Conservation (phyloP, 2,329 filamentous ascomycete genomes). For the Fusarium pseudonygamai region DNA sequence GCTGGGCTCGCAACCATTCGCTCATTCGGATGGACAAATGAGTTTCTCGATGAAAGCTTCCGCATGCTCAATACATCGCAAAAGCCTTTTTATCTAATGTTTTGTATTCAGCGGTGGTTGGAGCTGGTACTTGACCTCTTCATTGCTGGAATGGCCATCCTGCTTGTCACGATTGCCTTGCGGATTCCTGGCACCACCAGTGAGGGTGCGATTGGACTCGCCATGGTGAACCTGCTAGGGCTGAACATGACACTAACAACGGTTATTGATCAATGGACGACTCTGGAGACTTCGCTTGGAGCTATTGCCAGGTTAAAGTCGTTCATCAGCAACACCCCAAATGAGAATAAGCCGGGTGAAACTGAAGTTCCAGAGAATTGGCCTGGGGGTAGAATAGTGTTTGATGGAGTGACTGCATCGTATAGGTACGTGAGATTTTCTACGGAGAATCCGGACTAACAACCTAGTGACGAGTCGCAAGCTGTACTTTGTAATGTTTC, state of each 20-base stretch:
- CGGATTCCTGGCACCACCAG: constrained; percentile 33
- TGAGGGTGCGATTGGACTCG: constrained; percentile 46
- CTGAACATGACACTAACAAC: constrained; percentile 45
- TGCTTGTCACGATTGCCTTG: constrained; percentile 57
- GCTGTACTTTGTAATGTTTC: constrained; percentile 29
- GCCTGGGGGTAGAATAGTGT: constrained; percentile 43
- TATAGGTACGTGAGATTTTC: constrained; percentile 34
- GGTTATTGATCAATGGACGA: constrained; percentile 50
- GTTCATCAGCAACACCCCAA: constrained; percentile 41
- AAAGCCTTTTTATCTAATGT: constrained; percentile 60
- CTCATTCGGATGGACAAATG: constrained; percentile 58
- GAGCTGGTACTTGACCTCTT: constrained; percentile 59
- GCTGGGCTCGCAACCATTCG: constrained; percentile 59
- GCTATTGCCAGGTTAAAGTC: constrained; percentile 49
- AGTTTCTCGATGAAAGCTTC: constrained; percentile 49
- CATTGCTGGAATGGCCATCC: constrained; percentile 56
- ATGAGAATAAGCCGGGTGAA: constrained; percentile 39
- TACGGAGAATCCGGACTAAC: too few species aligned
- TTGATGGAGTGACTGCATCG: constrained; percentile 40
- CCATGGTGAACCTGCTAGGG: constrained; percentile 42
- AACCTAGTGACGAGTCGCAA: constrained; percentile 18
- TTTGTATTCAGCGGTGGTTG: constrained; percentile 60
- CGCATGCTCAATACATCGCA: constrained; percentile 55
- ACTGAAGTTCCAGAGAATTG: constrained; percentile 33
- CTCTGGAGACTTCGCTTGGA: constrained; percentile 49